A percentile compares a stretch with the other conserved stretches of the same genome.
Evolutionary conservation across 495 filamentous ascomycete species (phyloP).

Genomic region (Pyrenula massariospora): DNA sequence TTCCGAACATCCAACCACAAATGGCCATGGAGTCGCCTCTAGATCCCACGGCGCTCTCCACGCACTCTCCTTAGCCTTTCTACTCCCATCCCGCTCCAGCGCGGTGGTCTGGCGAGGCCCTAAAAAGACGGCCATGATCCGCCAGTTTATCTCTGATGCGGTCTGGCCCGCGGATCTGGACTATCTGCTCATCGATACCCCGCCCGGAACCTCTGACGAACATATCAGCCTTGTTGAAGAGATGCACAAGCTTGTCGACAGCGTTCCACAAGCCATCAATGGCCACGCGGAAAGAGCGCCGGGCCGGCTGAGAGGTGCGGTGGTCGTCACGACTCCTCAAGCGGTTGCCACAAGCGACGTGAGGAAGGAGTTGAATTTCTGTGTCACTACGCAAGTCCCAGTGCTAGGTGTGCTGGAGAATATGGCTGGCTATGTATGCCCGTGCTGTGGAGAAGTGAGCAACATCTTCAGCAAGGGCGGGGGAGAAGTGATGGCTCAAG

Average conservation of each 20-base stretch:
- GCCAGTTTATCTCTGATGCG: conserved; percentile 86
- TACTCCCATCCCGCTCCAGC: conserved; percentile 70
- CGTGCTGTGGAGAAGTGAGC: conserved; percentile 85
- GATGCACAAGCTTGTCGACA: conserved; percentile 43
- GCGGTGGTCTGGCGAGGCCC: conserved; percentile 95
- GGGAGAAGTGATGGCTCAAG: conserved; percentile 77
- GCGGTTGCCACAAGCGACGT: conserved; percentile 90
- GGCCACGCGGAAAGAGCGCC: conserved; percentile 1
- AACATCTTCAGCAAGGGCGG: conserved; percentile 87
- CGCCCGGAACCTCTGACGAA: conserved; percentile 92
- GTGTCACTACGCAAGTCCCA: conserved; percentile 68
- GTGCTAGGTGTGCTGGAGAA: conserved; percentile 92
- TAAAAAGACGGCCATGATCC: conserved; percentile 98
- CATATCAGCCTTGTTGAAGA: conserved; percentile 91
- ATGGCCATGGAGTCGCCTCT: neutral
- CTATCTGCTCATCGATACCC: conserved; percentile 89
- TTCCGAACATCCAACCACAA: too few species aligned
- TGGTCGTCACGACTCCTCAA: conserved; percentile 93
- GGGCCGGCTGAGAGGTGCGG: conserved; percentile 53
- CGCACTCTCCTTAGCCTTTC: conserved; percentile 90
- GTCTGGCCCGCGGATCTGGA: conserved; percentile 73
- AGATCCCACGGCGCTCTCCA: conserved; percentile 47
- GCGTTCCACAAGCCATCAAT: conserved; percentile 15
- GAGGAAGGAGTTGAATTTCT: conserved; percentile 94
- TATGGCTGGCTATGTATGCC: conserved; percentile 95